Conservation (phyloP, 441 rosid genomes). For the Euphorbia schlechtendalii region DNA sequence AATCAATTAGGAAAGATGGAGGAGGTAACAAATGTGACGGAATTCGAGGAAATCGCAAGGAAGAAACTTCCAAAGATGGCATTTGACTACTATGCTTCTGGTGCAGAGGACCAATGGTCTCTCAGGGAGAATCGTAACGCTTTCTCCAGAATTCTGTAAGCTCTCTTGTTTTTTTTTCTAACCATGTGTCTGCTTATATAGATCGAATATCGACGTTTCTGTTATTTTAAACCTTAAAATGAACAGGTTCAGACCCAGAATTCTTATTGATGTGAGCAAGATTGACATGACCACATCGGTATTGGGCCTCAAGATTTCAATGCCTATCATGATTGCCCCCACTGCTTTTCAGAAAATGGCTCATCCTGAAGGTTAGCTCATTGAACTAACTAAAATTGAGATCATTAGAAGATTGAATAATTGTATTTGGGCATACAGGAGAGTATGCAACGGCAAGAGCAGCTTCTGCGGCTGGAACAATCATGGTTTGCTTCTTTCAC, state of each 20-base stretch:
- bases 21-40: conserved; percentile 90
- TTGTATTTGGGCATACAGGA: conserved; percentile 38
- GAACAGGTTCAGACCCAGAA: conserved; percentile 80
- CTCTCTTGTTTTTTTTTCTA: too few relatives aligned
- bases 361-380: conserved; percentile 73
- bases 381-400: not conserved
- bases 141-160: conserved; percentile 84
- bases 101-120: conserved; percentile 80
- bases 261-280: conserved; percentile 79
- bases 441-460: conserved; percentile 94
- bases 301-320: conserved; percentile 81
- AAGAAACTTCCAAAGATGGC: conserved; percentile 91
- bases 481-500: conserved; percentile 49
- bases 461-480: conserved; percentile 77
- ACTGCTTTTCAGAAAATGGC: conserved; percentile 99
- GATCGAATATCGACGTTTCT: not conserved
- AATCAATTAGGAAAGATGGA: conserved; percentile 45
- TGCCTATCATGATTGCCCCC: conserved; percentile 99
- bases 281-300: conserved; percentile 66
- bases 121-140: conserved; percentile 79
- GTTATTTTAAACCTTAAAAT: not conserved
- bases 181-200: too few relatives aligned
- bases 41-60: conserved; percentile 69
- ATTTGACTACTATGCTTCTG: conserved; percentile 89
- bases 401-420: conserved; percentile 11